Percentiles rank a stretch among this genome's conserved stretches.
Conservation (phyloP, 352 stramenopile species). For the Phytopythium vexans region DNA sequence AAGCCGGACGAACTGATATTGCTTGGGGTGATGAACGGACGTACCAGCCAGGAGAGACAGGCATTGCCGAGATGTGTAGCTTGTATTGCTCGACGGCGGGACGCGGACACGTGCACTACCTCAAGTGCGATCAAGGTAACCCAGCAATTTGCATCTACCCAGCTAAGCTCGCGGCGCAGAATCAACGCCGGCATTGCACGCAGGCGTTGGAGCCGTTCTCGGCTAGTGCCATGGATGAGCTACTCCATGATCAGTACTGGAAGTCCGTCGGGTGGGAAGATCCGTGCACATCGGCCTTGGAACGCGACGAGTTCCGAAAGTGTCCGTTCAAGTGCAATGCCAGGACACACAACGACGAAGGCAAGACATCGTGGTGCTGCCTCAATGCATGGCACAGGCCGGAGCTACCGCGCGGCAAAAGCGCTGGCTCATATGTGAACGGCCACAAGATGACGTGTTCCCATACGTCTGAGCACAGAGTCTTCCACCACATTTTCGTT, state of each 20-base stretch:
- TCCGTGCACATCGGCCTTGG: constrained; percentile 23
- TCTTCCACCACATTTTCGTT: constrained; percentile 43
- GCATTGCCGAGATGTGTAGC: constrained; percentile 47
- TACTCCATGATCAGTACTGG: constrained; percentile 46
- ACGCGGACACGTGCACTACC: constrained; percentile 41
- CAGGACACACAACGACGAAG: constrained; percentile 20
- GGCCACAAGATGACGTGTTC: constrained; percentile 37
- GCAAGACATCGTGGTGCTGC: constrained; percentile 18
- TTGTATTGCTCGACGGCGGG: constrained; percentile 43
- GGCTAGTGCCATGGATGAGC: constrained; percentile 27
- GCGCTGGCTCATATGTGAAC: constrained; percentile 13
- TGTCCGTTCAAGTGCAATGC: constrained; percentile 34
- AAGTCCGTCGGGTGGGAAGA: constrained; percentile 51
- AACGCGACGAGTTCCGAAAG: constrained; percentile 26
- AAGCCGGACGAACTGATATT: constrained; percentile 10
- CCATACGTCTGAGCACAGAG: constrained; percentile 13
- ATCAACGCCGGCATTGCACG: constrained; percentile 36
- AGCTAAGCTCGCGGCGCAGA: constrained; percentile 4
- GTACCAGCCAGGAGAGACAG: constrained; percentile 30
- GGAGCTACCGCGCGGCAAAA: not conserved
- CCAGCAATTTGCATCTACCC: constrained; percentile 23
- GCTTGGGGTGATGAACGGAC: constrained; percentile 14
- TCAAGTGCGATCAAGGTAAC: constrained; percentile 24
- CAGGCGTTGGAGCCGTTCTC: constrained; percentile 15
- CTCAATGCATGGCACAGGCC: constrained; percentile 29